Evolutionary conservation across 1,139 yeast genomes (phyloP), one percentile per base, ranked within the genome.

Genomic region (Candida sp.): DNA sequence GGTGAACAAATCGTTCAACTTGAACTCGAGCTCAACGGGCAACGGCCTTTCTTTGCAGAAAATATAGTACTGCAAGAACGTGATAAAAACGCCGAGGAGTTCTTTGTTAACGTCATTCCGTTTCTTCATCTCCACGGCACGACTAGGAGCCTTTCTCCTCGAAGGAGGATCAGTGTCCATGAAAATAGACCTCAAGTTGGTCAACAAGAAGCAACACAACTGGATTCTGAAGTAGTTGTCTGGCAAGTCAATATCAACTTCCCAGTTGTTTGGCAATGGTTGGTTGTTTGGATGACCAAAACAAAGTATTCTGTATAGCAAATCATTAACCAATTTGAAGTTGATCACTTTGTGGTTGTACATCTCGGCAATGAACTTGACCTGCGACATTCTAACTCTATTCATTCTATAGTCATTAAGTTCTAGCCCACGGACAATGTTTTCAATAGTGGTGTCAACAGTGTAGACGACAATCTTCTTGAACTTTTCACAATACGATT

Each of bases 1-100:
- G 2, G 66, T 68, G 55, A 80, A 80, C 33, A 80, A 70, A 46
- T 76, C 80, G 32, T 65, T 66, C n/a, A 89, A 61, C 44, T 73
- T 78, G 58, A 84, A 85, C 49, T 81, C 81, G 4, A 83, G 69
- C 45, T 90, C 96, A 57, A 80, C 72, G 0, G 97, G 93, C 32
- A 90, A 51, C 1, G 90, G 90, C 44, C 73, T 78, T 7, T 68
- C 68, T 62, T 92, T 92, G 45, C 89, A 81, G 63, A 78, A 81
- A n/a, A 83, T 68, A 61, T 90, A 92, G 63, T 83, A 91, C 61
- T 91, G 96, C 55, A 91, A 85, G 59, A 85, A 87, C 22, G 78
- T 76, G 56, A 88, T 61, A 55, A 88, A 81, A 3, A 79, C 65
- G 5, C 70, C 69, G 30, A 86, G 56, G 43, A 75, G 52, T 7